Evolutionary conservation across 768 basidiomycete species (phyloP).

Genomic region (Phylloporus rhodoxanthus): DNA sequence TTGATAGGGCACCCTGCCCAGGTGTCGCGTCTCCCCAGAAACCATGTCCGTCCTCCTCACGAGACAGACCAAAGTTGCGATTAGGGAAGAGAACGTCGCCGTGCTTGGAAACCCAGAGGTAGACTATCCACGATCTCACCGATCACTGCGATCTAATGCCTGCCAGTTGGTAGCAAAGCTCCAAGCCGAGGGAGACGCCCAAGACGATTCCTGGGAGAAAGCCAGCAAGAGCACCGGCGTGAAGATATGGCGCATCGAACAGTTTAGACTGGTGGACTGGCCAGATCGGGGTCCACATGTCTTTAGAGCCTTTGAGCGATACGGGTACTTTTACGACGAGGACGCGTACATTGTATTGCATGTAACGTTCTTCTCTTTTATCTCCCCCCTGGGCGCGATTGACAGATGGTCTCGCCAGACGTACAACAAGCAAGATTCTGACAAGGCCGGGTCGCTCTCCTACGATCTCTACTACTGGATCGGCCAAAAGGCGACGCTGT

Average conservation of each 20-base stretch:
- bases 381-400: neutral
- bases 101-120: conserved; percentile 55
- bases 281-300: conserved; percentile 6
- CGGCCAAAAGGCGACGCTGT: conserved; percentile 51
- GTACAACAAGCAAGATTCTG: conserved; percentile 48
- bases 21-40: conserved; percentile 1
- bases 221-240: conserved; percentile 41
- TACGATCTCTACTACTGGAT: conserved; percentile 66
- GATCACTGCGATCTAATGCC: neutral
- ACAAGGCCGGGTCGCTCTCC: conserved; percentile 31
- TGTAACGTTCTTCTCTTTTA: conserved; percentile 30
- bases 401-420: conserved; percentile 35
- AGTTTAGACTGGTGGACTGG: conserved; percentile 41
- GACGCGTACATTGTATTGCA: conserved; percentile 63
- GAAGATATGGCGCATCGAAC: conserved; percentile 56
- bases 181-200: conserved; percentile 42
- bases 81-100: conserved; percentile 59
- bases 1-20: neutral
- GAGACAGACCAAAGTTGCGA: conserved; percentile 33
- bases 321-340: conserved; percentile 56
- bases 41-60: conserved; percentile 6
- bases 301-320: conserved; percentile 26
- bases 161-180: conserved; percentile 42
- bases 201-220: conserved; percentile 42
- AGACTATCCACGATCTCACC: conserved; percentile 1